Evolutionary conservation across 306 rosid species (phyloP), one percentile per base, ranked within the genome.

Genomic region (Mimosa bimucronata): DNA sequence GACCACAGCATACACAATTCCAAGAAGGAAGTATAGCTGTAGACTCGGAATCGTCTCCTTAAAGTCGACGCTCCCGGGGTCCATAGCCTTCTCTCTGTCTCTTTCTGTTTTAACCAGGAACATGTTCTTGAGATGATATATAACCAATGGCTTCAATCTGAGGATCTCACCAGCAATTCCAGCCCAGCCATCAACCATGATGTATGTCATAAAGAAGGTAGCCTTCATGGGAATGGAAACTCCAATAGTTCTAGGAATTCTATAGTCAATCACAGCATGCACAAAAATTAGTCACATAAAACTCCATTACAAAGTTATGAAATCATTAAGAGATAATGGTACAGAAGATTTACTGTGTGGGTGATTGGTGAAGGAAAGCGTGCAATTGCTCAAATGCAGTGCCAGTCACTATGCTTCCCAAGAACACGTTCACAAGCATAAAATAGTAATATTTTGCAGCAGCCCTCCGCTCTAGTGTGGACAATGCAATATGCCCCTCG

Each of bases 131-230:
- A 95, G 98, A 87, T 95, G 99, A 81, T 80, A 95, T 82, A 93
- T 90, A 86, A 93, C 97, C 89, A 95, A 83, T 21, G 93, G 92
- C 88, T 93, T 95, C 82, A 95, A 84, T 34, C 99, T 92, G 78
- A 95, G 99, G 84, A 95, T 93, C 88, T 95, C 99, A 31, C 97
- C 76, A 14, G 99, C 99, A 81, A 93, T 85, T 71, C 97, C 98
- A 65, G 99, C 99, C 99, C 99, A 95, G 31, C 99, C 99, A 74
- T 95, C 99, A 75, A 95, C 88, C 99, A 95, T 95, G 87, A 95
- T 95, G 76, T 91, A 95, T 9, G 99, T 95, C 73, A 95, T 95
- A 80, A 95, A 95, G 88, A 95, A 95, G n/a, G 99, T 93, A 68
- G 99, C 99, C 86, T 93, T 95, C 86, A 86, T 90, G 23, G 99